Conservation (phyloP, 352 stramenopile species). For the Phytophthora macrochlamydospora region DNA sequence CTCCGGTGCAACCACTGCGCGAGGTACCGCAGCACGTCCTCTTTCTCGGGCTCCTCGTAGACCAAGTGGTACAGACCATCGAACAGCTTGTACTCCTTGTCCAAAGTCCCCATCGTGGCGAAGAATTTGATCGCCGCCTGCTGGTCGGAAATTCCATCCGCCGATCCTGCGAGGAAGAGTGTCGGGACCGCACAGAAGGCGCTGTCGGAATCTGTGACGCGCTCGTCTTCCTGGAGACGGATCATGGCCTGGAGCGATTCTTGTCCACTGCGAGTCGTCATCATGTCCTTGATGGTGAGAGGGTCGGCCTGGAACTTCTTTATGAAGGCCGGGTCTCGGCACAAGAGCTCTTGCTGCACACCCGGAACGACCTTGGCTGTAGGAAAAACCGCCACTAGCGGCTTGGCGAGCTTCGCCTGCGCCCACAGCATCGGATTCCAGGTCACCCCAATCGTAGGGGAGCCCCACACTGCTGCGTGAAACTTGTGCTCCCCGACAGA, state of each 20-base stretch:
- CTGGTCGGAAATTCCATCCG: slow-evolving; percentile 52
- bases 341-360: slow-evolving; percentile 40
- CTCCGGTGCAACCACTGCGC: slow-evolving; percentile 41
- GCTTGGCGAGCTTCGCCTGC: slow-evolving; percentile 28
- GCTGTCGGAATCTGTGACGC: slow-evolving; percentile 25
- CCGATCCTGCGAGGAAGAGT: slow-evolving; percentile 49
- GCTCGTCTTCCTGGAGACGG: slow-evolving; percentile 34
- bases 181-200: slow-evolving; percentile 30
- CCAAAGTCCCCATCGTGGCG: slow-evolving; percentile 43
- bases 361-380: slow-evolving; percentile 38
- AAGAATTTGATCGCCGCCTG: slow-evolving; percentile 51
- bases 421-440: slow-evolving; percentile 39
- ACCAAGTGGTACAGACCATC: slow-evolving; percentile 59
- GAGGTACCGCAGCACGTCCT: slow-evolving; percentile 52
- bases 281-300: slow-evolving; percentile 38
- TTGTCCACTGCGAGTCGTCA: slow-evolving; percentile 40
- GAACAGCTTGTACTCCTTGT: slow-evolving; percentile 72
- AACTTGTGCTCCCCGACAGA: slow-evolving; percentile 45
- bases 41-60: slow-evolving; percentile 61
- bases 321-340: slow-evolving; percentile 44
- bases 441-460: slow-evolving; percentile 37
- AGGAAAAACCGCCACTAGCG: slow-evolving; percentile 33
- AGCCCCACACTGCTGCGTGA: slow-evolving; percentile 32
- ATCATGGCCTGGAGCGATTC: slow-evolving; percentile 45
- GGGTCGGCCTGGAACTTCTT: slow-evolving; percentile 40